Evolutionary conservation across 2,329 filamentous ascomycete genomes (phyloP), one percentile per base, ranked within the genome.

Genomic region (Coleophoma crateriformis): DNA sequence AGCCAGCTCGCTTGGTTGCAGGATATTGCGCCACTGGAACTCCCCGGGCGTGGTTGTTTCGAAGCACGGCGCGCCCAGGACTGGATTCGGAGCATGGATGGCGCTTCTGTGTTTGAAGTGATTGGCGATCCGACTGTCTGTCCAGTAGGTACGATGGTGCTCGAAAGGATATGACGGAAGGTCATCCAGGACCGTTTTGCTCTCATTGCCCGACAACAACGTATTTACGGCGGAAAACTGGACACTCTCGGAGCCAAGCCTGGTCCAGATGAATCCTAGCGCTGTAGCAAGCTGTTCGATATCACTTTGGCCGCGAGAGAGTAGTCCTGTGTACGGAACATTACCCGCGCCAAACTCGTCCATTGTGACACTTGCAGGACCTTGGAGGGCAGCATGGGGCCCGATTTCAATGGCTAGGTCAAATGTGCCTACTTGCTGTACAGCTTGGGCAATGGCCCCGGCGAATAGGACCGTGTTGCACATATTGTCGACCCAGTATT

Each of bases 391-490:
- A 13, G 54, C 48, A 35, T 61, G 58, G 13, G 59, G 58, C 11
- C 59, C 59, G 37, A 60, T 44, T 49, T 61, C 59, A 11, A 59
- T 33, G 3, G 42, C 50, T 11, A 56, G 27, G 15, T 57, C 52
- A 11, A 35, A 38, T 7, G 44, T 45, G 4, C 46, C 27, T 6
- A 14, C 15, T n/a, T 49, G 37, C 12, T 45, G 19, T 42, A 56
- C 43, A 4, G 56, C 49, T 17, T 4, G 8, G 27, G 47, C 45
- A 4, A 77, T 51, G 0, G 72, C 73, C 6, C 61, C 55, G 8
- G 65, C 55, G 51, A 74, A 78, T 6, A 68, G 60, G 8, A 78
- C 75, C 1, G 68, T 50, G 2, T 58, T 56, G 0, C 60, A 48
- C 56, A 78, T 59, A 47, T 78, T 78, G 2, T 64, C 56, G 11